Percentiles rank a stretch among this genome's conserved stretches.
phyloP scores from a whole-genome alignment of 2,329 filamentous ascomycete genomes.

The Paracoccidioides brasiliensis region DNA sequence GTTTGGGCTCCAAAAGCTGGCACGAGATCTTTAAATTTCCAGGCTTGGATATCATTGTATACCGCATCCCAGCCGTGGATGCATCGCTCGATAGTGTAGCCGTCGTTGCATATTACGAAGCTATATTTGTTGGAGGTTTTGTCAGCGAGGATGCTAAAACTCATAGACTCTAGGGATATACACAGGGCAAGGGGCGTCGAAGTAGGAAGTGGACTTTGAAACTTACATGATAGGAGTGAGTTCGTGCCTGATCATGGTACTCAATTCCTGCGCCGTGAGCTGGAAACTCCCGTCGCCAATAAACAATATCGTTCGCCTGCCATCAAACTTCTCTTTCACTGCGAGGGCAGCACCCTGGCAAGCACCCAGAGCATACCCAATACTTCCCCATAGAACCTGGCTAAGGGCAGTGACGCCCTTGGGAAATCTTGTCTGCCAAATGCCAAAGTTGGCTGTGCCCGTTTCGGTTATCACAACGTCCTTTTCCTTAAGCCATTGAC shows the following conservation, averaged over 20 bases:
- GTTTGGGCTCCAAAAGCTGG: slow-evolving; percentile 51
- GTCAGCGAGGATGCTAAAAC: neutral
- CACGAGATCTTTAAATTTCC: slow-evolving; percentile 58
- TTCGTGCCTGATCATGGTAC: slow-evolving; percentile 61
- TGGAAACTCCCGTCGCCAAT: slow-evolving; percentile 79
- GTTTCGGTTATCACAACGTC: slow-evolving; percentile 48
- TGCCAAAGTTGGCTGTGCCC: slow-evolving; percentile 45
- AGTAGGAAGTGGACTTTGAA: neutral
- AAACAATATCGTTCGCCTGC: slow-evolving; percentile 58
- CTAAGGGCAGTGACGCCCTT: slow-evolving; percentile 36
- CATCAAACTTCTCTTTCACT: slow-evolving; percentile 19
- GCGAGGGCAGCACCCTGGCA: slow-evolving; percentile 45
- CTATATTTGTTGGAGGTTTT: neutral
- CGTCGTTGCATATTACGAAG: slow-evolving; percentile 71
- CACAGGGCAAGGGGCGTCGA: neutral
- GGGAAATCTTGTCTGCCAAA: slow-evolving; percentile 39
- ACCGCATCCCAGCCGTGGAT: slow-evolving; percentile 65
- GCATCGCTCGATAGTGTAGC: slow-evolving; percentile 72
- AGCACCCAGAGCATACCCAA: slow-evolving; percentile 48
- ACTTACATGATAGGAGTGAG: slow-evolving; percentile 60
- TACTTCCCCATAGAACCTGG: slow-evolving; percentile 46
- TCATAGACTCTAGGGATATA: neutral
- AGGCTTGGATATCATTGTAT: slow-evolving; percentile 66
- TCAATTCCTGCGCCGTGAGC: slow-evolving; percentile 68
- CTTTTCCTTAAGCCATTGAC: slow-evolving; percentile 36